phyloP scores from a whole-genome alignment of 176 grass and related monocot species.

The Carex parvula region DNA sequence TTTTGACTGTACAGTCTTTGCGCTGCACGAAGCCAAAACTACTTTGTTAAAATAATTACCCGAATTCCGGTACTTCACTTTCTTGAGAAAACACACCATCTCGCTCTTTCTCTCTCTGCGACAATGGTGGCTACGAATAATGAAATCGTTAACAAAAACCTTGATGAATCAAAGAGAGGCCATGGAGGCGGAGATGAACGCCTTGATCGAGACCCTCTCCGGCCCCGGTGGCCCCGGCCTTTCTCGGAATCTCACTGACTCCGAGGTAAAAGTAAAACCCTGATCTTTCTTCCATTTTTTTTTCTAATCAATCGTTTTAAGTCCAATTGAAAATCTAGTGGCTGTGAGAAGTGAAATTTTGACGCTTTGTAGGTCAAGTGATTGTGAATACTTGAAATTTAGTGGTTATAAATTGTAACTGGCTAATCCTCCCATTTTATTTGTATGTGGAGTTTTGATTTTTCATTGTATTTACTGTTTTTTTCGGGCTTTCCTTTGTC shows the following conservation, averaged over 20 bases:
- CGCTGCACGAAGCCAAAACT: too few relatives aligned
- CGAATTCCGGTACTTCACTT: neutral
- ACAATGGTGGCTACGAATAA: slow-evolving; percentile 76
- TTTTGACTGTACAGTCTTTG: too few relatives aligned
- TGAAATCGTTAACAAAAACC: slow-evolving; percentile 75
- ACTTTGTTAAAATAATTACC: too few relatives aligned
- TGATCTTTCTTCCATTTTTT: neutral
- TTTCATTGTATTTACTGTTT: too few relatives aligned
- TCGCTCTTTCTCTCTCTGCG: neutral
- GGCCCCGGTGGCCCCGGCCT: slow-evolving; percentile 52
- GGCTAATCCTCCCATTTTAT: neutral
- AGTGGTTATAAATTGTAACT: neutral
- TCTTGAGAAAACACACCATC: neutral
- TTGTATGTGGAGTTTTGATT: too few relatives aligned
- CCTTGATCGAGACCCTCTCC: slow-evolving; percentile 63
- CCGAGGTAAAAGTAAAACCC: slow-evolving; percentile 48
- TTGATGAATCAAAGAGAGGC: slow-evolving; percentile 49
- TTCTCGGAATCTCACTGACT: slow-evolving; percentile 60
- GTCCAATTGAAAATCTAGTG: neutral
- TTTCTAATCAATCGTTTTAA: too few relatives aligned
- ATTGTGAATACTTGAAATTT: neutral
- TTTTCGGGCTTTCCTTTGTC: slow-evolving; percentile 79
- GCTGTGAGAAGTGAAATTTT: neutral
- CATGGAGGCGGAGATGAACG: slow-evolving; percentile 75
- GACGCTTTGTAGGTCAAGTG: neutral